phyloP scores from a whole-genome alignment of 805 yeast species.

The Ogataea pignaliae region DNA sequence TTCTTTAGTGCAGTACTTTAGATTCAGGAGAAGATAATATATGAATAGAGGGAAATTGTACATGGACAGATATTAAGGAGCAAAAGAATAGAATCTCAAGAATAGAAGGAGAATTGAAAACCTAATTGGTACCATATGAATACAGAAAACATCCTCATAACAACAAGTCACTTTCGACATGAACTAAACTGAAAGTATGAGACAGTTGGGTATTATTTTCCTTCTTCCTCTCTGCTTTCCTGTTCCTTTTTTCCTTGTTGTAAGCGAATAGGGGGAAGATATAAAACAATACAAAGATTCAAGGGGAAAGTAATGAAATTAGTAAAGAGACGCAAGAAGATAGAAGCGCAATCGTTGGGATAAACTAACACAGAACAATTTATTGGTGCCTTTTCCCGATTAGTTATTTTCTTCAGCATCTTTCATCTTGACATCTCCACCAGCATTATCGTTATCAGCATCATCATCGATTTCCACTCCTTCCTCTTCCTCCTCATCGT shows the following conservation, averaged over 20 bases:
- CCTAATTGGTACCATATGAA: too few relatives aligned
- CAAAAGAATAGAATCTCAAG: background rate
- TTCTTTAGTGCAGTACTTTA: too few relatives aligned
- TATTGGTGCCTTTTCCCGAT: too few relatives aligned
- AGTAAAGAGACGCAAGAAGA: background rate
- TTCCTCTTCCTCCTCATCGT: slow-evolving; percentile 9
- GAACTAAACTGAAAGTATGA: too few relatives aligned
- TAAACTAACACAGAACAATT: background rate
- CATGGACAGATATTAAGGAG: background rate
- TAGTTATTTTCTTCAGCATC: slow-evolving; percentile 10
- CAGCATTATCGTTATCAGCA: slow-evolving; percentile 21
- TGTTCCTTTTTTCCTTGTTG: too few relatives aligned
- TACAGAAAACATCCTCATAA: too few relatives aligned
- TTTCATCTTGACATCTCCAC: slow-evolving; percentile 14
- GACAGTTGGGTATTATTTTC: too few relatives aligned
- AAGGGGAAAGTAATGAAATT: slow-evolving; percentile 1
- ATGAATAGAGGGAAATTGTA: background rate
- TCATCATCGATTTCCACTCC: slow-evolving; percentile 8
- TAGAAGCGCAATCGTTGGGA: background rate
- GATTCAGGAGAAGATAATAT: too few relatives aligned
- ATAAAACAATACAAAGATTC: background rate
- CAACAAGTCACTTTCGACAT: too few relatives aligned
- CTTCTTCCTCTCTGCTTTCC: too few relatives aligned
- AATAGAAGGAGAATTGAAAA: background rate
- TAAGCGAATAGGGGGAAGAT: background rate